Percentiles rank a stretch among this genome's conserved stretches.
Evolutionary conservation across 257 asterid species (phyloP).

Genomic region (Apocynum venetum): DNA sequence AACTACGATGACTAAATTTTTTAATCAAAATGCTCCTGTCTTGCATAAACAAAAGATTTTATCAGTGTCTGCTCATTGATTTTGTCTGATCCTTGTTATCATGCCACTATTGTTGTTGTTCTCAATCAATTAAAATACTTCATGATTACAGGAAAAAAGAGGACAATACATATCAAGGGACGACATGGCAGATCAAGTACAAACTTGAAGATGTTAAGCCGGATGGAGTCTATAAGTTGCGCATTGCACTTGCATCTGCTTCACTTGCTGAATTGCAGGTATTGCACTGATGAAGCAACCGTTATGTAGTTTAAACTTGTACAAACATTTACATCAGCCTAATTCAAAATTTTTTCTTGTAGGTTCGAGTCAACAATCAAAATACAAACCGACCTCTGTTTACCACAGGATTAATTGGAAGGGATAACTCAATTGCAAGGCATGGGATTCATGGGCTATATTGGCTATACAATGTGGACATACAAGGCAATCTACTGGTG

Average conservation of each 20-base stretch:
- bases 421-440: conserved; percentile 74
- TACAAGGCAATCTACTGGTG: conserved; percentile 30
- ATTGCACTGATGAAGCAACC: conserved; percentile 1
- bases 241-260: conserved; percentile 80
- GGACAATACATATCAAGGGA: conserved; percentile 48
- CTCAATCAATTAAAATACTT: background rate
- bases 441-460: conserved; percentile 82
- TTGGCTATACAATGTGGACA: conserved; percentile 56
- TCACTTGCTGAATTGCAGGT: conserved; percentile 72
- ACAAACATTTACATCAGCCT: background rate
- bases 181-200: conserved; percentile 87
- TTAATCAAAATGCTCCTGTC: background rate
- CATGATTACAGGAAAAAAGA: conserved; percentile 41
- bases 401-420: conserved; percentile 57
- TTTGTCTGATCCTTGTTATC: background rate
- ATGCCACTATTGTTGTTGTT: background rate
- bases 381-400: conserved; percentile 39
- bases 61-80: background rate
- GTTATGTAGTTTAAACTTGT: background rate
- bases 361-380: conserved; percentile 54
- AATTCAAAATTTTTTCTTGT: background rate
- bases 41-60: background rate
- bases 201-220: conserved; percentile 31
- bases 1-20: too few relatives aligned
- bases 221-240: conserved; percentile 49